These are phyloP conservation scores for Suillus placidus DNA, from an alignment of 768 basidiomycete species.

Conservation along the genomic window DNA sequence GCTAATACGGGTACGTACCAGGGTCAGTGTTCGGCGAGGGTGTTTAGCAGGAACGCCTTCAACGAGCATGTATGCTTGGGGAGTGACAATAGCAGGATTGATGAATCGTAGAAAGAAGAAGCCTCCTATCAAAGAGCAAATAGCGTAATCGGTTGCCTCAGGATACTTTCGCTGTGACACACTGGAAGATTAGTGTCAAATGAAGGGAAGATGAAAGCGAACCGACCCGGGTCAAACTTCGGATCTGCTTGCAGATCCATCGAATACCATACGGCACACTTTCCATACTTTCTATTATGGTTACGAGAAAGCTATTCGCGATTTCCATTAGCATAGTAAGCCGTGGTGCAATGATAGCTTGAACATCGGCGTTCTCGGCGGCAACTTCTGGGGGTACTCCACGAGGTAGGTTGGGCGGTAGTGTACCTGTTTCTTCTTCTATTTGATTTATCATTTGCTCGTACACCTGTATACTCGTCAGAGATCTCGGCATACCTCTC, in stretches of 20 bases:
- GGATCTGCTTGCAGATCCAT: constrained; percentile 99
- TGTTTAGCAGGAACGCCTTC: constrained; percentile 98
- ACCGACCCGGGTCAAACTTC: constrained; percentile 90
- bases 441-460: constrained; percentile 99
- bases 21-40: constrained; percentile 91
- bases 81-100: constrained; percentile 98
- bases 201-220: constrained; percentile 12
- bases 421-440: constrained; percentile 92
- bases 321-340: constrained; percentile 99
- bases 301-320: constrained; percentile 94
- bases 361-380: constrained; percentile 91
- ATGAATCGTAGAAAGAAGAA: constrained; percentile 99
- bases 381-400: constrained; percentile 96
- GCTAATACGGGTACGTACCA: constrained; percentile 48
- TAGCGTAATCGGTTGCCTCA: constrained; percentile 97
- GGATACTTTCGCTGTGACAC: constrained; percentile 89
- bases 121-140: constrained; percentile 97
- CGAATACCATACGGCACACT: constrained; percentile 98
- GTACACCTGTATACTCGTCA: constrained; percentile 69
- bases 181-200: constrained; percentile 11
- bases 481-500: background rate
- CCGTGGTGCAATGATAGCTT: constrained; percentile 96
- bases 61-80: constrained; percentile 99
- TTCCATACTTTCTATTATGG: constrained; percentile 98
- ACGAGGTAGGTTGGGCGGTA: constrained; percentile 89